Base-by-base conservation (phyloP, 768 basidiomycete species). In the Filobasidium wieringae region DNA sequence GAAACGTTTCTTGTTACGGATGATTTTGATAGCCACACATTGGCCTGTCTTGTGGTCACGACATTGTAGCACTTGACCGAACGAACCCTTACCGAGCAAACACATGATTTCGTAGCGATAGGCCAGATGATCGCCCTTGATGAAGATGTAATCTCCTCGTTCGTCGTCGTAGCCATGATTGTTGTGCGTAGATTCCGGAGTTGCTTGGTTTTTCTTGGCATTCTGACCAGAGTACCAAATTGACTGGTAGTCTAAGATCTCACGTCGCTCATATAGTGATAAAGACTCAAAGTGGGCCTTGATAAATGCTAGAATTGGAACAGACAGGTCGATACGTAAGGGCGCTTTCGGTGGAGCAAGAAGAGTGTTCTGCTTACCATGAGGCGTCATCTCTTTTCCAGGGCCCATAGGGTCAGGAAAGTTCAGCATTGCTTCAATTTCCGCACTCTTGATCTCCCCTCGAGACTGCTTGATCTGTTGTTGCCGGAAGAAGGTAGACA, bases 11-110 rank as follows among this genome's bases (percentile, higher is more conserved):
- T 96, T 97, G 78, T 97, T 97, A 37, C 95, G 84, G 66, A 99
- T 97, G 62, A 99, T 97, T 79, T 99, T 99, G 77, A 99, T 84
- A 17, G 95, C 95, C 9, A 97, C 88, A n/a, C 89, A 91, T 66
- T 87, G 82, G 9, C 95, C 95, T 12, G 91, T 90, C 68, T 82
- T 84, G 70, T 97, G 88, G 75, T 97, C 95, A 39, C 93, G 84
- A 73, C 93, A 96, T 69, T 88, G 85, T 19, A 96, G 74, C 14
- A 99, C 95, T 71, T 97, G 95, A 17, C 95, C 95, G 66, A 99
- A 99, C 7, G 93, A 96, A 37, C 95, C 95, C 76, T 97, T 97
- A 47, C 95, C 95, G 37, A 97, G 82, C 3, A 87, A 86, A 64
- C 86, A 51, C 5, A 58, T 29, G 57, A 96, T 77, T 73, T 97